Base-by-base conservation (phyloP, 768 basidiomycete genomes). In the Fomitopsis serialis region DNA sequence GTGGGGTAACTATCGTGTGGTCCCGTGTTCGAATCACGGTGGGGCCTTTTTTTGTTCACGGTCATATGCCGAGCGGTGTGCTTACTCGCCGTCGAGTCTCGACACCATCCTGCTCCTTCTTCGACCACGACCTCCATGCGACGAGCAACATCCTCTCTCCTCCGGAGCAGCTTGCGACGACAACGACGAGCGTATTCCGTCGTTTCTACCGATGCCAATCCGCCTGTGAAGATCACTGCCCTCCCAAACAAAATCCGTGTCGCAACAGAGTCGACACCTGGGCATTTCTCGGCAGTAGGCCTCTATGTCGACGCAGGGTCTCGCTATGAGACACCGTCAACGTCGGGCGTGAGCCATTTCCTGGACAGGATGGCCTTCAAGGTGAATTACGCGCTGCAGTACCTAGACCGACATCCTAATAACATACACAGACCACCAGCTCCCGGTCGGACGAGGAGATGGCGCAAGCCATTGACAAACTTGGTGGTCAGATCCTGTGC, bases 351-450 rank as follows among this genome's bases (percentile, higher is more conserved):
- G 6, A 90, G 89, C 56, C 93, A 98, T 79, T 89, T 98, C 65
- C 67, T 98, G 32, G 95, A 98, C 63, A 79, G 94, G 63, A 84
- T 98, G 82, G 96, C 96, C 1, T 98, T 96, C 78, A 98, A 98
- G 81, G 95, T 95, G 55, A 36, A 68, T 64, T 1, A 40, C 12
- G 21, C 10, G 42, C 29, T 12, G 0, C 17, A 35, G 21, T 27
- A 44, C 50, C 52, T 4, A 45, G 35, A 47, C 46, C 2, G n/a
- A 17, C 42, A 11, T 36, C 57, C 23, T 36, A 44, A 46, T 49
- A 47, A 48, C 34, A 56, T 53, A 12, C 10, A 17, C 59, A 98
- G 96, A 84, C 83, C 53, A 96, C 94, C 27, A 68, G 70, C 17
- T 78, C 79, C 23, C 81, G 88, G 52, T 79, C 88, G 1, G 82